Evolutionary conservation across 768 basidiomycete species (phyloP).

Genomic region (Hygrocybe punicea): DNA sequence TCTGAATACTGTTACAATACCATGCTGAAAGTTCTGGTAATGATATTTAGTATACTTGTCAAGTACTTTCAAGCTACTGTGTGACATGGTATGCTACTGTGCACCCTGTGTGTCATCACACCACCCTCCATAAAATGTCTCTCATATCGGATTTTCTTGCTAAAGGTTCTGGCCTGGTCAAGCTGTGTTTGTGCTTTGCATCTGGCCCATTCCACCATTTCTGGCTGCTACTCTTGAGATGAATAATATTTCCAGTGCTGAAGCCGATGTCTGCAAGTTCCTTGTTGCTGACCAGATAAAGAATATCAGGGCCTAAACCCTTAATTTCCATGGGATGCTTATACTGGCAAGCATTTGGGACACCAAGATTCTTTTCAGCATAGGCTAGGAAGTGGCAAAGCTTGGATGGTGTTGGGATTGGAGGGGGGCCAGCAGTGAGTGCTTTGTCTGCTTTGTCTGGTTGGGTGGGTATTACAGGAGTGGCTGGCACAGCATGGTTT

Average conservation of each 20-base stretch:
- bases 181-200: constrained; percentile 2
- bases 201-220: constrained; percentile 13
- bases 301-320: constrained; percentile 10
- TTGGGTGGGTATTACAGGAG: background rate
- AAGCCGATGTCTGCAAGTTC: constrained; percentile 3
- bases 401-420: constrained; percentile 7
- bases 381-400: constrained; percentile 6
- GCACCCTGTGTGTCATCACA: too few relatives aligned
- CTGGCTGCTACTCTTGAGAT: constrained; percentile 8
- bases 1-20: too few relatives aligned
- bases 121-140: background rate
- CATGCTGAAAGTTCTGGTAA: too few relatives aligned
- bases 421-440: background rate
- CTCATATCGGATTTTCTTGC: background rate
- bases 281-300: constrained; percentile 1
- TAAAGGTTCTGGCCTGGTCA: background rate
- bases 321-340: background rate
- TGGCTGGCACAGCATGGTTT: background rate
- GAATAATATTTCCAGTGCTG: constrained; percentile 2
- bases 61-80: too few relatives aligned
- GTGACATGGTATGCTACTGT: too few relatives aligned
- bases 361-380: constrained; percentile 3
- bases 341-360: background rate
- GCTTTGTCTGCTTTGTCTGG: background rate
- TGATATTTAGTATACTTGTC: too few relatives aligned